Base-by-base conservation (phyloP, 371 early-diverging fungal genomes). In the Lichtheimia hyalospora region DNA sequence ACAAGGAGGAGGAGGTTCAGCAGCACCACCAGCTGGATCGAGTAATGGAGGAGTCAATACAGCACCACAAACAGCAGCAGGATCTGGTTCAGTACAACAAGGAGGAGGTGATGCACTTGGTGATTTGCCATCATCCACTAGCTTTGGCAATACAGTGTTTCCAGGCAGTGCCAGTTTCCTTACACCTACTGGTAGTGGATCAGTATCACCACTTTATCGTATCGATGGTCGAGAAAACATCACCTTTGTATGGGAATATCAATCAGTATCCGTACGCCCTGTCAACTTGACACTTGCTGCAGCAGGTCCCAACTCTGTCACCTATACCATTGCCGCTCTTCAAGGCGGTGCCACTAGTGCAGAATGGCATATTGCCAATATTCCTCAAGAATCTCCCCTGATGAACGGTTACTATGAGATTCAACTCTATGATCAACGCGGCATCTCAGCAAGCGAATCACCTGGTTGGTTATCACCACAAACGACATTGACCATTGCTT, bases 381-480 rank as follows among this genome's bases (percentile, higher is more conserved):
- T 77, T 15, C 73, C 76, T 12, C 41, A 60, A 13, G 64, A 69
- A n/a, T 64, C 66, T 3, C 81, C 78, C 2, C 49, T 81, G 49
- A 71, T 77, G 71, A 70, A 70, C 61, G 81, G 76, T 6, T 62
- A 55, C 42, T 81, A 81, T 62, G 64, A 68, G 40, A 65, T 81
- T 34, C 74, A 74, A 48, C 39, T 81, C 1, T 75, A 74, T 42
- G 81, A 81, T 65, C 81, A 81, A 60, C 69, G 81, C 49, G 81
- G 81, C 43, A 49, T 64, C 5, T 60, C 73, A 14, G 75, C 80
- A 14, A 14, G 27, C n/a, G 52, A 54, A 44, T 39, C 41, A 14
- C 80, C 80, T 48, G 80, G 80, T 18, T 79, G 73, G 71, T 63
- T 74, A 3, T 53, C 65, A n/a, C 80, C 80, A 14, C 40, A 39